Conservation (phyloP, 352 stramenopile genomes). For the Phytopythium kandeliae region DNA sequence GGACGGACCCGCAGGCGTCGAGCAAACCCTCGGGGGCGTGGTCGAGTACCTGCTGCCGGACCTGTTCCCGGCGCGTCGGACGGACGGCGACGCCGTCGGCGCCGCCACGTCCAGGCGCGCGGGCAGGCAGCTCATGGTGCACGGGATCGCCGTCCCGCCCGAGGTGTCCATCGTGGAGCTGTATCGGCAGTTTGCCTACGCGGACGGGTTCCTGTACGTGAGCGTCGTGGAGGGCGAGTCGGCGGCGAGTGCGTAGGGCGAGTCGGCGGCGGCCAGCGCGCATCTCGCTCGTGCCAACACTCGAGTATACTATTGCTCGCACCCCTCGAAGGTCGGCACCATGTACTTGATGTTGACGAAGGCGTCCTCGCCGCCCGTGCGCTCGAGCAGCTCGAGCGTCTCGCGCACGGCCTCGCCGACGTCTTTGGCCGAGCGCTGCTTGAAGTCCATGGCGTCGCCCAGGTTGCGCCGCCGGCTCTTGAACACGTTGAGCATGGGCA, state of each 20-base stretch:
- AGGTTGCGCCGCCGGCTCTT: conserved; percentile 87
- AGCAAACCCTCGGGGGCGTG: conserved; percentile 45
- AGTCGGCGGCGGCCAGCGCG: too few species aligned
- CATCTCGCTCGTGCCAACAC: too few species aligned
- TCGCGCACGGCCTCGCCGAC: conserved; percentile 82
- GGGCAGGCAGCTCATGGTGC: conserved; percentile 33
- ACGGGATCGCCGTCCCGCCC: conserved; percentile 46
- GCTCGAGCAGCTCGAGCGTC: conserved; percentile 87
- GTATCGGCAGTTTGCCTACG: conserved; percentile 62
- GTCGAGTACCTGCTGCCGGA: conserved; percentile 57
- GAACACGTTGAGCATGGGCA: conserved; percentile 89
- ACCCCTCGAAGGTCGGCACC: conserved; percentile 92
- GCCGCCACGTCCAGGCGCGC: not conserved
- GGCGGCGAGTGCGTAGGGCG: not conserved
- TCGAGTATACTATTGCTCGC: not conserved
- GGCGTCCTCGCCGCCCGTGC: conserved; percentile 78
- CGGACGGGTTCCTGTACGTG: conserved; percentile 76
- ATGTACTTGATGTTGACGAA: conserved; percentile 97
- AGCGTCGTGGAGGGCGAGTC: conserved; percentile 10
- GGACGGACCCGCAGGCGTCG: conserved; percentile 19
- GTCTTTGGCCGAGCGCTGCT: conserved; percentile 73
- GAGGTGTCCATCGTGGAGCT: conserved; percentile 52
- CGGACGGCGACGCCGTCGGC: not conserved
- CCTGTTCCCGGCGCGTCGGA: conserved; percentile 28
- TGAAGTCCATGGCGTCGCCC: conserved; percentile 90